Evolutionary conservation across 2,329 filamentous ascomycete genomes (phyloP), one percentile per base, ranked within the genome.

Genomic region (Fusarium anguioides): DNA sequence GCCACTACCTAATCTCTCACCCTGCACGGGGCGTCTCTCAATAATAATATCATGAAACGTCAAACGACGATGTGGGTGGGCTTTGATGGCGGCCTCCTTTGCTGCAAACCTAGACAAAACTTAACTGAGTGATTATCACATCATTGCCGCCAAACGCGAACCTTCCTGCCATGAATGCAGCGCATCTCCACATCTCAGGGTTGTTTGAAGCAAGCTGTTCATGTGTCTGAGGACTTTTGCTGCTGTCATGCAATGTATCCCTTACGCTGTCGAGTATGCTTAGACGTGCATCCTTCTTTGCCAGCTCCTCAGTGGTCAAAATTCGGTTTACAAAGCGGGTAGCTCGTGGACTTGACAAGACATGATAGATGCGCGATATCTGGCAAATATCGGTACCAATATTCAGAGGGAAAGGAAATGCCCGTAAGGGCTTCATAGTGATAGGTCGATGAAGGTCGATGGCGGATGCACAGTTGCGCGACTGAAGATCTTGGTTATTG

Each of bases 311-410:
- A 1, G 77, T 72, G 6, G 81, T 77, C 23, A 88, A 75, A 48
- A 88, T 72, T 55, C 82, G 82, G 11, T 76, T 72, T 47, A 87
- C 74, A 69, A 88, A 87, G 27, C 80, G 80, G 7, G 64, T 51
- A 2, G 79, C 81, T 36, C 75, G 75, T 10, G 79, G 75, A 24
- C 80, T 75, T 18, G 74, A 76, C 50, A 95, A 77, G 49, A 94
- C 81, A 20, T 77, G 76, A 62, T 82, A 79, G 60, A 97, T 87
- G 54, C 93, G 88, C 1, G 83, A 78, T 57, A 93, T 85, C 57
- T 84, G 84, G 77, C 92, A 93, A 56, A 97, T 90, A 75, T 97
- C 94, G 45, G 87, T 95, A 58, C 94, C 94, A 50, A 97, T 81
- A 46, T 84, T 84, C 15, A 95, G 74, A 2, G 88, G 82, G n/a